These are phyloP conservation scores for Erysimum pusillum DNA, from an alignment of 441 rosid species.

Conservation along the genomic window DNA sequence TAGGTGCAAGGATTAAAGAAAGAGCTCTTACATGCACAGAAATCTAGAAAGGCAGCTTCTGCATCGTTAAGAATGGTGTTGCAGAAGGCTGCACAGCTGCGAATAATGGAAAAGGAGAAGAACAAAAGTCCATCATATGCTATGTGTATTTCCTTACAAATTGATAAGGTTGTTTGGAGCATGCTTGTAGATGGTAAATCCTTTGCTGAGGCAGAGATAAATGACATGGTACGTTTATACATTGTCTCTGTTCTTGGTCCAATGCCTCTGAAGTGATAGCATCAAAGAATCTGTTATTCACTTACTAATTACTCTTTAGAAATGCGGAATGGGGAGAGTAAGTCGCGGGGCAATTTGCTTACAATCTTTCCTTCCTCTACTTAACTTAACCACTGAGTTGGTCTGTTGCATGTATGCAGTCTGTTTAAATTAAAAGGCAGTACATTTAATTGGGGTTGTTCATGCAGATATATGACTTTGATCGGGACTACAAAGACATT, in stretches of 20 bases:
- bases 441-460: conserved; percentile 10
- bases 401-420: conserved; percentile 8
- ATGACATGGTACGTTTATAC: conserved; percentile 76
- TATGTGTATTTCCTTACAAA: conserved; percentile 91
- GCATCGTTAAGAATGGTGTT: conserved; percentile 73
- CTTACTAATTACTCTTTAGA: conserved; percentile 16
- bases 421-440: conserved; percentile 7
- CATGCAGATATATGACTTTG: conserved; percentile 89
- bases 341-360: conserved; percentile 12
- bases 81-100: conserved; percentile 89
- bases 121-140: conserved; percentile 96
- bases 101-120: conserved; percentile 91
- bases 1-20: conserved; percentile 83
- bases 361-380: conserved; percentile 16
- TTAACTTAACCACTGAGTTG: background rate
- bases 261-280: background rate
- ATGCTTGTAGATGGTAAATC: conserved; percentile 97
- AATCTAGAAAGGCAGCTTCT: conserved; percentile 77
- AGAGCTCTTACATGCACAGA: conserved; percentile 80
- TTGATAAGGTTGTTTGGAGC: conserved; percentile 89
- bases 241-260: conserved; percentile 9
- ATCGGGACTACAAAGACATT: conserved; percentile 94
- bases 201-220: conserved; percentile 98
- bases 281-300: conserved; percentile 19
- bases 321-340: conserved; percentile 16